Base-by-base conservation (phyloP, 176 grass and related monocot species). In the Rhipidocladum racemiflorum region DNA sequence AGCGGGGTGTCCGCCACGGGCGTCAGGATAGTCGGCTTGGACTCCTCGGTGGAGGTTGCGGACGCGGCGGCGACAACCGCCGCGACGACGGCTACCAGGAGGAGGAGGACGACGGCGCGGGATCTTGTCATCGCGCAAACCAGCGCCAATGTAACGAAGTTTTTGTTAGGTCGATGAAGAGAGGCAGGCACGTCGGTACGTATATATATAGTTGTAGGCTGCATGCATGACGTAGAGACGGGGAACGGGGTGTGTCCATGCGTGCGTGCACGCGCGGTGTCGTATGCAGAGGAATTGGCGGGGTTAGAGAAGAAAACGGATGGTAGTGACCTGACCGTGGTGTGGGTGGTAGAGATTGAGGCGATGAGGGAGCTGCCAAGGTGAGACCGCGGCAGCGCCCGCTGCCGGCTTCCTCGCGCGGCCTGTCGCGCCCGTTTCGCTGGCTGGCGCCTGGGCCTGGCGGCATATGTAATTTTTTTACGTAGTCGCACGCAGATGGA, bases 1-100 rank as follows among this genome's bases (percentile, higher is more conserved):
- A 83, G 0, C 28, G 81, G 81, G 9, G 30, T 83, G 57, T 72
- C 21, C n/a, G 57, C 81, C 13, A 83, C 45, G 43, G 81, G 81
- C 4, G 29, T 53, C 43, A 51, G 70, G 21, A 83, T 35, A 57
- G 18, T 38, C 40, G 80, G 80, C 40, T 34, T 62, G 27, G 45
- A 51, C 17, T 68, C 77, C 46, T 74, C 81, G 11, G 53, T 29
- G 24, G 66, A 23, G 25, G 53, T 15, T 8, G 68, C 80, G 16
- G 7, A 20, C 3, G 13, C 6, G 79, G 11, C 17, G 9, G 23
- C 49, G 7, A 65, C 17, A 29, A 35, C 4, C 3, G 44, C 13
- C 25, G 39, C 15, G 14, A 68, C 16, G 68, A 49, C 1, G 56
- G 24, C 57, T 11, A 4, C 24, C 4, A 50, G 13, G 34, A 28